Conservation (phyloP, 345 rosid genomes). For the Corchorus olitorius region DNA sequence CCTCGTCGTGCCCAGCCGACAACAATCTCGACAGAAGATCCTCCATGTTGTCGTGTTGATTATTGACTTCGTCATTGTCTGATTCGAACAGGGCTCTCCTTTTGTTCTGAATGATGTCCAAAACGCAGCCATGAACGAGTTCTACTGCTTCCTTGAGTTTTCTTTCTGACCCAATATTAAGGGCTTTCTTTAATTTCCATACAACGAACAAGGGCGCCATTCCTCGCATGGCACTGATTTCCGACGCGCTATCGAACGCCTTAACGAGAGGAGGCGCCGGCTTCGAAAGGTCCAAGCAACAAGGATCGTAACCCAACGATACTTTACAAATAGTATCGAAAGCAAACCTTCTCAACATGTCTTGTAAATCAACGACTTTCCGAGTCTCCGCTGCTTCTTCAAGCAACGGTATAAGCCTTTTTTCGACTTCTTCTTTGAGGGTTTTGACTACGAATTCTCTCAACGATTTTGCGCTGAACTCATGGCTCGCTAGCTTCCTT, state of each 20-base stretch:
- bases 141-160: constrained; percentile 45
- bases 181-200: constrained; percentile 65
- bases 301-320: constrained; percentile 56
- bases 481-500: constrained; percentile 56
- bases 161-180: constrained; percentile 63
- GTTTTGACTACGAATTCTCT: constrained; percentile 41
- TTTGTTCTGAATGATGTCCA: constrained; percentile 45
- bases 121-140: constrained; percentile 36
- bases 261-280: constrained; percentile 43
- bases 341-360: constrained; percentile 54
- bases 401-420: constrained; percentile 46
- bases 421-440: constrained; percentile 43
- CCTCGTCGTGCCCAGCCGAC: constrained; percentile 44
- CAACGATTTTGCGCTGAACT: constrained; percentile 48
- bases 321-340: constrained; percentile 56
- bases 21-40: constrained; percentile 60
- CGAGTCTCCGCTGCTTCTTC: constrained; percentile 34
- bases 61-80: too few relatives aligned
- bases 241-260: constrained; percentile 61
- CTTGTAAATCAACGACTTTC: constrained; percentile 54
- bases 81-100: constrained; percentile 30
- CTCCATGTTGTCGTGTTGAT: constrained; percentile 20
- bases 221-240: constrained; percentile 59
- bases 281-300: constrained; percentile 48
- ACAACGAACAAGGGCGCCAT: constrained; percentile 46